A percentile compares a stretch with the other conserved stretches of the same genome.
Conservation (phyloP, 1,284 basidiomycete genomes). For the Termitomyces sp. region DNA sequence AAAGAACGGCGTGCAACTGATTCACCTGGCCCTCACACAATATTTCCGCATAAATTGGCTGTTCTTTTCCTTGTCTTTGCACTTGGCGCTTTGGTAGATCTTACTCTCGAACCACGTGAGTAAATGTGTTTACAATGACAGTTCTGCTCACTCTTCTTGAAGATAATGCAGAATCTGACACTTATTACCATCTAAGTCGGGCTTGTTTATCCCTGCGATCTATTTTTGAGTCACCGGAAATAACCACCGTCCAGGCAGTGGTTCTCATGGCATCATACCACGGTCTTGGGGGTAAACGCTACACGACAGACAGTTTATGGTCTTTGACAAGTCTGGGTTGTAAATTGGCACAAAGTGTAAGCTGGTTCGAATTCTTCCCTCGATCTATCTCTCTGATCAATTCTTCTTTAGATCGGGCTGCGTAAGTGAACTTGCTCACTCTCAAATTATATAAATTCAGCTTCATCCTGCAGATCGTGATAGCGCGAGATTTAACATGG, state of each 20-base stretch:
- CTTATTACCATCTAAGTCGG: slow-evolving; percentile 54
- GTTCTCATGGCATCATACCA: slow-evolving; percentile 52
- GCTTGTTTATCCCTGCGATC: slow-evolving; percentile 54
- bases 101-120: slow-evolving; percentile 54
- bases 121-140: background rate
- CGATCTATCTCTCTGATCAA: slow-evolving; percentile 4
- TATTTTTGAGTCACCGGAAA: slow-evolving; percentile 58
- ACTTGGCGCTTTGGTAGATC: slow-evolving; percentile 56
- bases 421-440: slow-evolving; percentile 35
- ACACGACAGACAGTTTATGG: slow-evolving; percentile 53
- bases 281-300: slow-evolving; percentile 45
- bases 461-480: slow-evolving; percentile 47
- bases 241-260: slow-evolving; percentile 57
- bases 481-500: slow-evolving; percentile 53
- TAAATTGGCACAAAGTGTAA: slow-evolving; percentile 55
- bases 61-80: slow-evolving; percentile 57
- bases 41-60: slow-evolving; percentile 51
- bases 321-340: slow-evolving; percentile 43
- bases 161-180: slow-evolving; percentile 55
- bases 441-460: slow-evolving; percentile 1
- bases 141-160: slow-evolving; percentile 1
- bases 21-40: slow-evolving; percentile 21
- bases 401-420: slow-evolving; percentile 42
- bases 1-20: slow-evolving; percentile 37
- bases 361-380: slow-evolving; percentile 21